phyloP scores from a whole-genome alignment of 257 asterid species.

The Scutellaria minor region DNA sequence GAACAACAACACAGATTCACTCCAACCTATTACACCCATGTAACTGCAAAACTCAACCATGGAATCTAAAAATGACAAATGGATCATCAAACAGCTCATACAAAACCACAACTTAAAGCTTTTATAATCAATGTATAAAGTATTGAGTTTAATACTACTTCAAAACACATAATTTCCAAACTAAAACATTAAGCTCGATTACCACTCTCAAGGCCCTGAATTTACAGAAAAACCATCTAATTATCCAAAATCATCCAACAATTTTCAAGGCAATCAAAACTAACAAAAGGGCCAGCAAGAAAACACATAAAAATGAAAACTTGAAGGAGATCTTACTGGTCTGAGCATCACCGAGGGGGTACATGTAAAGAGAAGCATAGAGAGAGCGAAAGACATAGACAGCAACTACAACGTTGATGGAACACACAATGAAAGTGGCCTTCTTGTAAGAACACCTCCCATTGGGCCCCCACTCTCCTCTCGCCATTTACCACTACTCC shows the following conservation, averaged over 20 bases:
- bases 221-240: conserved; percentile 18
- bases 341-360: conserved; percentile 54
- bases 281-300: conserved; percentile 31
- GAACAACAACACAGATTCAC: conserved; percentile 5
- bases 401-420: conserved; percentile 74
- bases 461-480: conserved; percentile 64
- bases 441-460: conserved; percentile 85
- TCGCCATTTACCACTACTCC: conserved; percentile 63
- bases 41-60: conserved; percentile 5
- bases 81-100: not conserved
- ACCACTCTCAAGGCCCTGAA: not conserved
- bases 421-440: conserved; percentile 66
- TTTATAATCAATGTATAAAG: too few species aligned
- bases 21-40: conserved; percentile 2
- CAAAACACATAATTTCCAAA: not conserved
- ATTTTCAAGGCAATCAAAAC: conserved; percentile 9
- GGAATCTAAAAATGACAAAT: not conserved
- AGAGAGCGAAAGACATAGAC: conserved; percentile 80
- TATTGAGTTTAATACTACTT: too few species aligned
- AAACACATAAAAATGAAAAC: conserved; percentile 24
- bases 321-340: conserved; percentile 48
- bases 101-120: not conserved
- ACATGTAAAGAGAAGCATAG: conserved; percentile 69
- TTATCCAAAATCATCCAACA: conserved; percentile 19
- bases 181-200: not conserved